Evolutionary conservation across 192 early-diverging fungal genomes (phyloP), one percentile per base, ranked within the genome.

Genomic region (Chytriomyces sp.): DNA sequence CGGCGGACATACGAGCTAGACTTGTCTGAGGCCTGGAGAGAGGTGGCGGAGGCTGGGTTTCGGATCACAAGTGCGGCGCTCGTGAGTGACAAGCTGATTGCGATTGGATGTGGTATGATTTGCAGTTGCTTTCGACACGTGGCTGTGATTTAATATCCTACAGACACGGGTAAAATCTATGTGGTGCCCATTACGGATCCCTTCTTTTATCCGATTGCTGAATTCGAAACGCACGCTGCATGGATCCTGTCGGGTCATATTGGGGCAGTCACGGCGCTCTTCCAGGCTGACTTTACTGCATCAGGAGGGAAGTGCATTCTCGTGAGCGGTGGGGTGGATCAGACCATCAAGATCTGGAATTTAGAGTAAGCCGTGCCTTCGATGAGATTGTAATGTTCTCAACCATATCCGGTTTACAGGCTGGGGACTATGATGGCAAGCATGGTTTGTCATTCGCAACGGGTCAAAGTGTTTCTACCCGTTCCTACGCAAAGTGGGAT

Each of bases 281-380:
- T 79, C 71, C 82, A 84, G 0, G 83, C 89, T 22, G 72, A 72
- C 10, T 37, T n/a, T 25, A 33, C 34, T 25, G 61, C 65, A 33
- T 34, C 39, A n/a, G 62, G 39, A 4, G 80, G 80, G 40, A 74
- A 82, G 58, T 55, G 85, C 31, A 55, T 89, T 71, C 59, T 94
- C 5, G 40, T 94, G 8, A 88, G 89, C 5, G 91, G 89, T 37
- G 87, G 87, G 3, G 70, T 70, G 28, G 89, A 91, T 74, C 91
- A 89, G 52, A 80, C 83, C 8, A 82, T 91, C 10, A 84, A 84
- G 64, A 86, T 93, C 40, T 94, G 93, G 93, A 85, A 87, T 52
- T 73, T 91, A 32, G 87, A 87, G 91, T 92, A 83, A 75, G 85
- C 36, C 17, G 4, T 33, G n/a, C 22, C 12, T 33, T 37, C 22